phyloP scores from a whole-genome alignment of 306 rosid species.

The Cucurbita moschata region DNA sequence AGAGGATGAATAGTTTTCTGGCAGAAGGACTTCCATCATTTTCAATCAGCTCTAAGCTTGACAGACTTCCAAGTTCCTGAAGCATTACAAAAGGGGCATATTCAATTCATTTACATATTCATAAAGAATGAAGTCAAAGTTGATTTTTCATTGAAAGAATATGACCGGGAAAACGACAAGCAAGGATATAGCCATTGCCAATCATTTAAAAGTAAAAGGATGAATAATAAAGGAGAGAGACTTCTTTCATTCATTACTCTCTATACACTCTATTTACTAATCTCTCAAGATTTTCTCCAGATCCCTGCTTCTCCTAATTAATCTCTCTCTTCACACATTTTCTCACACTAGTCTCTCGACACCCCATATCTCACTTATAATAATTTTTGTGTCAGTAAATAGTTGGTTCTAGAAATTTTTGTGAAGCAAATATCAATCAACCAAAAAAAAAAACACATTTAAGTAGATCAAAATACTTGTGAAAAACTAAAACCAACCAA shows the following conservation, averaged over 20 bases:
- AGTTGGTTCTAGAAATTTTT: neutral
- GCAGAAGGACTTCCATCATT: slow-evolving; percentile 94
- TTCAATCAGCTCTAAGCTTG: slow-evolving; percentile 57
- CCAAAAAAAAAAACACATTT: neutral
- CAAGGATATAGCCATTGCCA: neutral
- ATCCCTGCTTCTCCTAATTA: neutral
- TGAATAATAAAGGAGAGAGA: neutral
- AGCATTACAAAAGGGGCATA: slow-evolving; percentile 9
- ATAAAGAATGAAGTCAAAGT: neutral
- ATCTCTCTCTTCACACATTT: neutral
- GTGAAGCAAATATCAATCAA: neutral
- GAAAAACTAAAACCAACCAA: too few relatives aligned
- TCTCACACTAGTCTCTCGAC: neutral
- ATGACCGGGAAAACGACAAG: neutral
- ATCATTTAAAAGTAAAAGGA: neutral
- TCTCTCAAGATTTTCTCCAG: neutral
- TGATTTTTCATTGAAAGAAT: neutral
- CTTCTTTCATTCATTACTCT: neutral
- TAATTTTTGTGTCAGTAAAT: neutral
- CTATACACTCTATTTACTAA: neutral
- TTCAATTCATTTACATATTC: neutral
- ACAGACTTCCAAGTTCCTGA: slow-evolving; percentile 82
- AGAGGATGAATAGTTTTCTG: slow-evolving; percentile 69
- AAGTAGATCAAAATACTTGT: neutral
- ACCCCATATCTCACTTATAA: neutral